Percentiles rank a stretch among this genome's conserved stretches.
Evolutionary conservation across 495 filamentous ascomycete genomes (phyloP).

Genomic region (Hypoxylon cercidicola): DNA sequence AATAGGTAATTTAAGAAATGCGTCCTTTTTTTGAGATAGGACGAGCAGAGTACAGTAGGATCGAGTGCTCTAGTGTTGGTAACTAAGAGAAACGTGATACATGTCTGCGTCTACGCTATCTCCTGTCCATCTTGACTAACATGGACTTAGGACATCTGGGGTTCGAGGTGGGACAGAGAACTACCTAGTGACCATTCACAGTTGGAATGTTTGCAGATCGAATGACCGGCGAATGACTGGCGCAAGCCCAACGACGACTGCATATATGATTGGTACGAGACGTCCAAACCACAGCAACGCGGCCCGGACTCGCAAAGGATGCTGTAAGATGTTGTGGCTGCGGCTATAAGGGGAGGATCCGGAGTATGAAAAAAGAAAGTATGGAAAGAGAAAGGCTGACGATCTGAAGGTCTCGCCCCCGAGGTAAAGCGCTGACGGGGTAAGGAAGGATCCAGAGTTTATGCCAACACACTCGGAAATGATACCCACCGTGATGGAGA

Average conservation of each 20-base stretch:
- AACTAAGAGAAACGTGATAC: constrained; percentile 3
- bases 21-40: not conserved
- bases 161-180: constrained; percentile 4
- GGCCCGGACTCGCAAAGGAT: constrained; percentile 2
- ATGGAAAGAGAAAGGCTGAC: no score
- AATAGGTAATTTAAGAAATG: constrained; percentile 14
- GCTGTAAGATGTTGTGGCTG: constrained; percentile 9
- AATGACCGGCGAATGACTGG: constrained; percentile 16
- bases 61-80: not conserved
- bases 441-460: not conserved
- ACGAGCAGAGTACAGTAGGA: not conserved
- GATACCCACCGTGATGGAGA: not conserved
- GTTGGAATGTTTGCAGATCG: constrained; percentile 41
- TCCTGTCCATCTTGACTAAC: constrained; percentile 30
- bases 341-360: no score
- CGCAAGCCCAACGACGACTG: constrained; percentile 17
- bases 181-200: constrained; percentile 18
- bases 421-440: no score
- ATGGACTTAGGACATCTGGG: not conserved
- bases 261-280: constrained; percentile 26
- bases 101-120: constrained; percentile 8
- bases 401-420: no score
- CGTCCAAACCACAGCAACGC: constrained; percentile 11
- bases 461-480: constrained; percentile 7
- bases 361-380: no score